Conservation (phyloP, 2,329 filamentous ascomycete genomes). For the Clarireedia homoeocarpa region DNA sequence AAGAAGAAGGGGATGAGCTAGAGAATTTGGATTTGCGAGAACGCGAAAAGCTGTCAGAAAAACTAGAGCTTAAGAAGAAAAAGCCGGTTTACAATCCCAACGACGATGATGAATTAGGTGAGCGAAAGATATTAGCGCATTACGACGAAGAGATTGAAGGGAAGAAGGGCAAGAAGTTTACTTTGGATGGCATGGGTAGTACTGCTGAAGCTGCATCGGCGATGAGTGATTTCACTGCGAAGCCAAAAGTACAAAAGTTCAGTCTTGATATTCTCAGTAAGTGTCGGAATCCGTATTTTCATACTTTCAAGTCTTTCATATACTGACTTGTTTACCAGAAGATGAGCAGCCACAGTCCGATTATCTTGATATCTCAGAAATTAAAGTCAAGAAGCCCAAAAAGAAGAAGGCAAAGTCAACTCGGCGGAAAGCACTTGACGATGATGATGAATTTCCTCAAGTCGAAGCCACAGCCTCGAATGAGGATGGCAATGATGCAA, state of each 20-base stretch:
- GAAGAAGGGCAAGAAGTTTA: slow-evolving; percentile 84
- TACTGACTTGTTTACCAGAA: slow-evolving; percentile 32
- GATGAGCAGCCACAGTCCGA: slow-evolving; percentile 68
- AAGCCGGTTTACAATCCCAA: slow-evolving; percentile 83
- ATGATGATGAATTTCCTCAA: slow-evolving; percentile 48
- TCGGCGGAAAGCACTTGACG: slow-evolving; percentile 58
- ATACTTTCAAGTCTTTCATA: slow-evolving; percentile 11
- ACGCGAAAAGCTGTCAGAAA: slow-evolving; percentile 64
- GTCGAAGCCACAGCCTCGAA: slow-evolving; percentile 28
- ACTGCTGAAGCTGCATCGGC: slow-evolving; percentile 51
- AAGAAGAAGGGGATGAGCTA: slow-evolving; percentile 84
- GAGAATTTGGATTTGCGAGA: slow-evolving; percentile 69
- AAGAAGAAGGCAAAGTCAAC: slow-evolving; percentile 80
- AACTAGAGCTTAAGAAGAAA: slow-evolving; percentile 81
- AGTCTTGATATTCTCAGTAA: slow-evolving; percentile 64
- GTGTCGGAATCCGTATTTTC: slow-evolving; percentile 15
- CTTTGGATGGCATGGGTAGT: slow-evolving; percentile 69
- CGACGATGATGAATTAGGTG: slow-evolving; percentile 56
- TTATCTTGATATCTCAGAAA: slow-evolving; percentile 76
- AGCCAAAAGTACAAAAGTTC: slow-evolving; percentile 59
- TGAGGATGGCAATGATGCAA: slow-evolving; percentile 41
- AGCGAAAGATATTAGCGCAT: slow-evolving; percentile 68
- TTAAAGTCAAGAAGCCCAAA: slow-evolving; percentile 93
- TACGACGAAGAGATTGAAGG: slow-evolving; percentile 94
- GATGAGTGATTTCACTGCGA: slow-evolving; percentile 42